A percentile compares a stretch with the other conserved stretches of the same genome.
Evolutionary conservation across 805 yeast genomes (phyloP).

Genomic region (Pichia kluyveri): DNA sequence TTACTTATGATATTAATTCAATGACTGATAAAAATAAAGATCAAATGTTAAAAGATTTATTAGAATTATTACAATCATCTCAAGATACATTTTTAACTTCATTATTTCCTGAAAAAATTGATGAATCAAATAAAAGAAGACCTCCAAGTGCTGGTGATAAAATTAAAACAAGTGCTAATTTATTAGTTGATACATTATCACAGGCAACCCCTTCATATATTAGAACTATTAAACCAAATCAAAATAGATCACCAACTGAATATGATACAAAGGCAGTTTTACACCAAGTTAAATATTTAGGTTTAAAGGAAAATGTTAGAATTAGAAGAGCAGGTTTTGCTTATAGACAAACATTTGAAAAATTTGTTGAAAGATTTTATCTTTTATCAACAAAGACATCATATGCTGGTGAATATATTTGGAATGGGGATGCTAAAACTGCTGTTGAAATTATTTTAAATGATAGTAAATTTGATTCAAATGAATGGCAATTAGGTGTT

Average conservation of each 20-base stretch:
- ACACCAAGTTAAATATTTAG: constrained; percentile 92
- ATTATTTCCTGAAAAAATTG: constrained; percentile 58
- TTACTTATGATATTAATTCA: constrained; percentile 75
- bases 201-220: constrained; percentile 92
- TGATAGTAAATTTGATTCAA: constrained; percentile 56
- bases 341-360: constrained; percentile 91
- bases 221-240: constrained; percentile 96
- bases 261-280: constrained; percentile 83
- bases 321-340: constrained; percentile 99
- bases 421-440: constrained; percentile 45
- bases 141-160: constrained; percentile 97
- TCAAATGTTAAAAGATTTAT: constrained; percentile 78
- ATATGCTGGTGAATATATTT: constrained; percentile 71
- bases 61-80: constrained; percentile 70
- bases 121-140: constrained; percentile 59
- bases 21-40: constrained; percentile 98
- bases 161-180: constrained; percentile 85
- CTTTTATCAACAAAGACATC: constrained; percentile 81
- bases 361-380: constrained; percentile 91
- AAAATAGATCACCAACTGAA: constrained; percentile 82
- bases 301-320: constrained; percentile 92
- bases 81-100: constrained; percentile 50
- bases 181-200: constrained; percentile 79
- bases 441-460: constrained; percentile 43
- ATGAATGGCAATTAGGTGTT: constrained; percentile 87